These are phyloP conservation scores for Discostella stelligeroides DNA, from an alignment of 108 stramenopile genomes.

Conservation along the genomic window DNA sequence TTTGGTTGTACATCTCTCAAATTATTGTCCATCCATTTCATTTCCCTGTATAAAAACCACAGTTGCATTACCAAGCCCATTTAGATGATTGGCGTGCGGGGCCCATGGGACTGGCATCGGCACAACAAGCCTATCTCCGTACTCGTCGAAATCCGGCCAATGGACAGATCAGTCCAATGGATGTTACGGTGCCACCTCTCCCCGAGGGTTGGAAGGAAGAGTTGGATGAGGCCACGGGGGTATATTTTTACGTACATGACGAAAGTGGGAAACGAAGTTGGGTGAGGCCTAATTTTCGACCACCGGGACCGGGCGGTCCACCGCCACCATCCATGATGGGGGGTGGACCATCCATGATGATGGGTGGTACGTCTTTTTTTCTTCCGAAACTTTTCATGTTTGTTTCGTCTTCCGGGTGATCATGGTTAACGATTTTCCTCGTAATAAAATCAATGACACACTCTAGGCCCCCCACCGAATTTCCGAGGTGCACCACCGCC, in stretches of 20 bases:
- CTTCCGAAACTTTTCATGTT: background rate
- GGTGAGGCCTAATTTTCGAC: conserved; percentile 85
- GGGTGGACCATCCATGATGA: conserved; percentile 1
- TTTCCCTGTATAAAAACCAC: background rate
- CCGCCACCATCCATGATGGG: conserved; percentile 11
- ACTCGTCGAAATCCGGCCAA: conserved; percentile 44
- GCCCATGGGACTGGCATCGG: conserved; percentile 85
- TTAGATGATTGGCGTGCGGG: conserved; percentile 72
- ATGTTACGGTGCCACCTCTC: conserved; percentile 77
- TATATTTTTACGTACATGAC: conserved; percentile 66
- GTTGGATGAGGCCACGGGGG: conserved; percentile 76
- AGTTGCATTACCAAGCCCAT: conserved; percentile 68
- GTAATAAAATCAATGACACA: background rate
- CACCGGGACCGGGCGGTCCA: conserved; percentile 71
- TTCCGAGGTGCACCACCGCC: conserved; percentile 35
- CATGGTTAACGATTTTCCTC: background rate
- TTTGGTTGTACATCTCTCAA: background rate
- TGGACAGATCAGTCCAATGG: conserved; percentile 28
- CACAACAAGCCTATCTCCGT: conserved; percentile 59
- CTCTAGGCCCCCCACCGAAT: conserved; percentile 4
- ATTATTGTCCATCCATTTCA: background rate
- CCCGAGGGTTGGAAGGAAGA: conserved; percentile 86
- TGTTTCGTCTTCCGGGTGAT: background rate
- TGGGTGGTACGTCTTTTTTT: conserved; percentile 2
- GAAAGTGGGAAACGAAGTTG: conserved; percentile 75